Base-by-base conservation (phyloP, 2,329 filamentous ascomycete genomes). In the Sclerotinia sclerotiorum region DNA sequence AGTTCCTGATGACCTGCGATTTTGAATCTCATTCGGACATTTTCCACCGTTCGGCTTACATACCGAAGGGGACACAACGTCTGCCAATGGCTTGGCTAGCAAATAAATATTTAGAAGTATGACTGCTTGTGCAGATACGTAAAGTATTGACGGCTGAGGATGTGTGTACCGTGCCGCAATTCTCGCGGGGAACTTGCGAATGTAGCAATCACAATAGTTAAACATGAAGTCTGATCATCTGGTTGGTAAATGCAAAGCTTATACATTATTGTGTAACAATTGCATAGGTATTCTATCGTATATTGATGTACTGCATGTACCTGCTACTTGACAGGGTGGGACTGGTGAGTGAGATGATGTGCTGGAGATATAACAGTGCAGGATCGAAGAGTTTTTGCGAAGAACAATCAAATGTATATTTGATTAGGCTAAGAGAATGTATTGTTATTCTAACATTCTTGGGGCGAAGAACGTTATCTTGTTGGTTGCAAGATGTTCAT, bases 41-140 rank as follows among this genome's bases (percentile, higher is more conserved):
- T 67, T 61, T 29, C 56, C 65, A 67, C 48, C 56, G 56, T 39
- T 62, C 65, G 56, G 65, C 39, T 67, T 62, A 21, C 19, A 42
- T 32, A 42, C 65, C 65, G 56, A 67, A 63, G 62, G 35, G 13
- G 32, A 27, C 24, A 49, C 49, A 44, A 54, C 39, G 15, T 52
- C 49, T 35, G 32, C 39, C 39, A 58, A 39, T 21, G n/a, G 35
- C 24, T 62, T 67, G 57, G 65, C 64, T 39, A 60, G 11, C 44
- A 66, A 46, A 60, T 46, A 19, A 48, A 27, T 8, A 35, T 11
- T 27, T 29, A 5, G 32, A 15, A 44, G 35, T 42, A 68, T 39
- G 42, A 42, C n/a, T 24, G 44, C 35, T 48, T 68, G 51, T 56
- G 65, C 65, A 67, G 65, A 67, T 58, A 57, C 29, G 51, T 42